A percentile compares a stretch with the other conserved stretches of the same genome.
Evolutionary conservation across 345 rosid species (phyloP).

Genomic region (Hibiscus trionum): DNA sequence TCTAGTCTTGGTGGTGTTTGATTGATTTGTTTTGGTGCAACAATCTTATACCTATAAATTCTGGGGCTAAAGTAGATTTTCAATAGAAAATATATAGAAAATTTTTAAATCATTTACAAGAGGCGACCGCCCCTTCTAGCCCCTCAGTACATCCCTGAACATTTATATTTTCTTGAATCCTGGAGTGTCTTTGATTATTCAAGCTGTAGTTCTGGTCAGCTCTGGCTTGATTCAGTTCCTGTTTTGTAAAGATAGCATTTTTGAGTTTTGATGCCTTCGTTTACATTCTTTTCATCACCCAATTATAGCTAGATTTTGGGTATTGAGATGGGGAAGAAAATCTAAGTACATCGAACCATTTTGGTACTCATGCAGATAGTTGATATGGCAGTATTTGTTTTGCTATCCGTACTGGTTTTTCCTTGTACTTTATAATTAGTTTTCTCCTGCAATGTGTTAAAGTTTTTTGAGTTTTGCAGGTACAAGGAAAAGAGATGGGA

Average conservation of each 20-base stretch:
- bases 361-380: neutral
- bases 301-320: neutral
- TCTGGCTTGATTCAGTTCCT: neutral
- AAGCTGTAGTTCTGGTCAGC: neutral
- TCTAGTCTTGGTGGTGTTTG: conserved; percentile 9
- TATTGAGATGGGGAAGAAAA: neutral
- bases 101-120: no score
- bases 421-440: neutral
- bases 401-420: neutral
- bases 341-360: neutral
- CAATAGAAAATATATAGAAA: no score
- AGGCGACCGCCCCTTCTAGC: no score
- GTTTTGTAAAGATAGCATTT: neutral
- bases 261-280: neutral
- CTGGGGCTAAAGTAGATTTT: no score
- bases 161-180: neutral
- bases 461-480: conserved; percentile 46
- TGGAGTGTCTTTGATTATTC: neutral
- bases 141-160: no score
- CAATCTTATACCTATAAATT: neutral
- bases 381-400: neutral
- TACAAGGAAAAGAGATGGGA: conserved; percentile 66
- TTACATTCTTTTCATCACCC: neutral
- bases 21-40: neutral
- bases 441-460: conserved; percentile 12